A percentile compares a stretch with the other conserved stretches of the same genome.
Evolutionary conservation across 208 protist genomes (phyloP).

Genomic region (Leishmania martiniquensis): DNA sequence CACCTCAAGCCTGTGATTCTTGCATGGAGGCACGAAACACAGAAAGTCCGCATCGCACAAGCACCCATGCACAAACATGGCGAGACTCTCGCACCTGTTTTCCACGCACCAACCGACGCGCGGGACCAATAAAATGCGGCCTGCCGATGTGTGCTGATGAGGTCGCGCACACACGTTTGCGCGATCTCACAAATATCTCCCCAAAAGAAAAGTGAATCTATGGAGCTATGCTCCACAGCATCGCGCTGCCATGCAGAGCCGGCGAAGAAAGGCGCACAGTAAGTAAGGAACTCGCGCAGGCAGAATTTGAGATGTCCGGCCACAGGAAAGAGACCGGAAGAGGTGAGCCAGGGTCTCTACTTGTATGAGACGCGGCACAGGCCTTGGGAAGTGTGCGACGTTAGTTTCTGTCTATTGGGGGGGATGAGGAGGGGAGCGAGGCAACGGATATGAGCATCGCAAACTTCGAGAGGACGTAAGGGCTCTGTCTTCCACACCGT

Average conservation of each 20-base stretch:
- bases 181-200: background rate
- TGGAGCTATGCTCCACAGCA: background rate
- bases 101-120: background rate
- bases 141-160: background rate
- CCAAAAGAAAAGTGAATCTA: background rate
- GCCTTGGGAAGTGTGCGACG: too few species aligned
- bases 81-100: background rate
- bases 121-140: background rate
- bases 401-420: too few species aligned
- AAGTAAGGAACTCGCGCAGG: too few species aligned
- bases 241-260: background rate
- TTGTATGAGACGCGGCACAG: too few species aligned
- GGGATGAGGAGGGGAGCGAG: too few species aligned
- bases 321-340: too few species aligned
- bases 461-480: too few species aligned
- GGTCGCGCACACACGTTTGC: background rate
- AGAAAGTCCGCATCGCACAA: background rate
- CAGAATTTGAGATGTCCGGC: too few species aligned
- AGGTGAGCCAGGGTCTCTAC: too few species aligned
- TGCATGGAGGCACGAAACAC: background rate
- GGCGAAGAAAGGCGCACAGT: too few species aligned
- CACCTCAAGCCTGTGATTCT: conserved; percentile 37
- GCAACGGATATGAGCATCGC: too few species aligned
- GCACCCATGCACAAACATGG: background rate
- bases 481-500: too few species aligned